Evolutionary conservation across 2,329 filamentous ascomycete genomes (phyloP), one percentile per base, ranked within the genome.

Genomic region (Colletotrichum horii): DNA sequence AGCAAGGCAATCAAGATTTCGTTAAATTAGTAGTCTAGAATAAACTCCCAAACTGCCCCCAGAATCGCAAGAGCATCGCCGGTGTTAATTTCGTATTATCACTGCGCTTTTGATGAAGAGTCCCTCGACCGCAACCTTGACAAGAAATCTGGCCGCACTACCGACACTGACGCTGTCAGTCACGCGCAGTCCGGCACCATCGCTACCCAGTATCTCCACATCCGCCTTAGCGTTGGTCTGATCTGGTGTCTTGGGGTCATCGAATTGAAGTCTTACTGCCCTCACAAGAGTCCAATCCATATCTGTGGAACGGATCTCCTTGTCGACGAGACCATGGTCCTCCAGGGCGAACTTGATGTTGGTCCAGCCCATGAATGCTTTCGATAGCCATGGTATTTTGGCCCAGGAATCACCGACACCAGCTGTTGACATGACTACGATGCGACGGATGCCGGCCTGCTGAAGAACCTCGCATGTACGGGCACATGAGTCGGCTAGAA

Each of bases 341-440:
- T 83, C 79, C 28, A 86, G 79, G 6, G 84, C 82, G 70, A 83
- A 82, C 76, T 85, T 86, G 78, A 86, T 75, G 64, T 86, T 86
- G 19, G 84, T 85, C 81, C 80, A 84, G 2, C 80, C 76, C 82
- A 87, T 80, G 68, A 86, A 84, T 1, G 79, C 82, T 70, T 83
- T 84, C 76, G 76, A 80, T 58, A 86, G 68, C 78, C 78, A 82
- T 8, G 83, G 82, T 19, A 86, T 71, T 4, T 81, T 82, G 2
- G 11, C 71, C 84, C 83, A 85, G 26, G 83, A 85, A 69, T 85
- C 83, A 7, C 84, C 85, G 22, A 81, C 84, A 32, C 85, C 85
- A 4, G 82, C 83, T 5, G 84, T 86, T 6, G 84, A 86, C 83
- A 86, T 83, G 15, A 86, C 78, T 2, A 85, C 81, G 9, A 86